Evolutionary conservation across 2,329 filamentous ascomycete species (phyloP).

Genomic region (Fusarium oxysporum): DNA sequence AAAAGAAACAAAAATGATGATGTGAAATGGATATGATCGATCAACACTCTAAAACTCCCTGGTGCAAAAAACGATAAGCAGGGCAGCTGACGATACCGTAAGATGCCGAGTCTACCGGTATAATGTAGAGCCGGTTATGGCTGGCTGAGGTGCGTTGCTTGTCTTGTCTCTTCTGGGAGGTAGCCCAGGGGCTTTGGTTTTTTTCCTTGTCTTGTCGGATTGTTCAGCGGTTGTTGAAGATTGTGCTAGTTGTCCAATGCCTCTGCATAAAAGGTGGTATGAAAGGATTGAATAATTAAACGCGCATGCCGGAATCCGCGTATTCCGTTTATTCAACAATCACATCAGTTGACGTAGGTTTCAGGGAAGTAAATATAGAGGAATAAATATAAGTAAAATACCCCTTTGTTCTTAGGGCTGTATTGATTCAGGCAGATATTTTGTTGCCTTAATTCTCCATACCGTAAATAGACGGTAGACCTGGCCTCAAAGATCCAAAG

Average conservation of each 20-base stretch:
- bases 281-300: slow-evolving; percentile 1
- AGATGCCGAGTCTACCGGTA: slow-evolving; percentile 29
- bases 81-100: slow-evolving; percentile 24
- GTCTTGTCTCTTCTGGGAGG: slow-evolving; percentile 3
- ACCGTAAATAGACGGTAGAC: neutral
- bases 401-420: neutral
- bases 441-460: neutral
- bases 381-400: neutral
- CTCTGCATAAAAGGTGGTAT: slow-evolving; percentile 12
- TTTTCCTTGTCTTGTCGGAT: neutral
- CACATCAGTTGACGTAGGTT: neutral
- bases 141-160: neutral
- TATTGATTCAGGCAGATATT: neutral
- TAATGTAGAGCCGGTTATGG: slow-evolving; percentile 21
- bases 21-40: neutral
- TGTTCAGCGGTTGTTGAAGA: slow-evolving; percentile 6
- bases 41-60: neutral
- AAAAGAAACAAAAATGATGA: neutral
- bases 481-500: slow-evolving; percentile 1
- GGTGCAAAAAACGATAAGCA: slow-evolving; percentile 9
- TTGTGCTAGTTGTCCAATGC: slow-evolving; percentile 3
- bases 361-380: neutral
- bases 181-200: slow-evolving; percentile 12
- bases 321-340: slow-evolving; percentile 4
- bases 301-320: slow-evolving; percentile 10